Percentiles rank a stretch among this genome's conserved stretches.
phyloP scores from a whole-genome alignment of 2,329 filamentous ascomycete genomes.

The Fusarium clavum region DNA sequence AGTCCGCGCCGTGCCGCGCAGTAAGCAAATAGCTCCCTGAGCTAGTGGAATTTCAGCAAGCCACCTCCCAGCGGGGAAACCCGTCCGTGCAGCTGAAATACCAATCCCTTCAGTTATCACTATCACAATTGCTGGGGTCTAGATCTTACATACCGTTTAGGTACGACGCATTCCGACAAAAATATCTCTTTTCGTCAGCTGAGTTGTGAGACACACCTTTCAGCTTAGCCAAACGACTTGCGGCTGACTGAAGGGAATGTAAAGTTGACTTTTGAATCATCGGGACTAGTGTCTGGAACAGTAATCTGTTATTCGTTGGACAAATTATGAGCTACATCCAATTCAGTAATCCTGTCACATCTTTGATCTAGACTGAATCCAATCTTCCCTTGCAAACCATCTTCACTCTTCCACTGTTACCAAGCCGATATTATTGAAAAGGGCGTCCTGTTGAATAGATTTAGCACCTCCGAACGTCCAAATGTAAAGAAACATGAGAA shows the following conservation, averaged over 20 bases:
- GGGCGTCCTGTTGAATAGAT: too few relatives aligned
- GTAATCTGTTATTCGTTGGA: neutral
- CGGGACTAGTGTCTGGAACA: neutral
- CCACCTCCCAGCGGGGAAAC: constrained; percentile 4
- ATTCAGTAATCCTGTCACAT: too few relatives aligned
- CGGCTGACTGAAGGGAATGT: neutral
- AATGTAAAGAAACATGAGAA: too few relatives aligned
- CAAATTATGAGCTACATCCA: neutral
- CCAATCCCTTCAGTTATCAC: neutral
- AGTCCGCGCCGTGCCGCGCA: constrained; percentile 2
- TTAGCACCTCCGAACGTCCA: too few relatives aligned
- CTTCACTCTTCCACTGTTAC: neutral
- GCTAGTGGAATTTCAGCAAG: constrained; percentile 19
- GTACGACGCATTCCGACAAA: neutral
- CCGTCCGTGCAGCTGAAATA: neutral
- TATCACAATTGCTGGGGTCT: neutral
- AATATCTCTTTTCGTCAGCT: neutral
- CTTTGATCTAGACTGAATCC: too few relatives aligned
- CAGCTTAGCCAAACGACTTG: neutral
- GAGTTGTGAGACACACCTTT: neutral
- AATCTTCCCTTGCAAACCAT: too few relatives aligned
- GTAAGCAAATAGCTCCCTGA: neutral
- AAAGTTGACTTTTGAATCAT: neutral
- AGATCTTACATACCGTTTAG: neutral
- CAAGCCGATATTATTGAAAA: too few relatives aligned